Conservation (phyloP, 73 alveolate species). For the Urostyla sp. region DNA sequence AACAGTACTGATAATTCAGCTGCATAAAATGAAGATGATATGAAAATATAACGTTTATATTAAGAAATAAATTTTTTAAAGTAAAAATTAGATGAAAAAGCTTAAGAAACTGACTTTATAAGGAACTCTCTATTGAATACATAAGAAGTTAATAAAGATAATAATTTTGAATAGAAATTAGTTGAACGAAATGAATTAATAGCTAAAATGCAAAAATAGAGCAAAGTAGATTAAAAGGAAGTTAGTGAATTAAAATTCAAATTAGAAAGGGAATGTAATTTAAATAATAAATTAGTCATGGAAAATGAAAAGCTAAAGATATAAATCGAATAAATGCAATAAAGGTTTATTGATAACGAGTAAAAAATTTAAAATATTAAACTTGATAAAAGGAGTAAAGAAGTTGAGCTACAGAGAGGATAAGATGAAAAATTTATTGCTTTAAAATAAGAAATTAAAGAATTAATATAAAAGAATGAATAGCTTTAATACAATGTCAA, state of each 20-base stretch:
- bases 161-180: neutral
- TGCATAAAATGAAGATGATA: neutral
- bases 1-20: neutral
- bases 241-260: slow-evolving; percentile 35
- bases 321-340: neutral
- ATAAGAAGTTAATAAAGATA: neutral
- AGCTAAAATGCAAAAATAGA: slow-evolving; percentile 28
- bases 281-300: neutral
- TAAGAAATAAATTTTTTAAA: neutral
- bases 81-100: slow-evolving; percentile 11
- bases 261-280: slow-evolving; percentile 17
- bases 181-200: slow-evolving; percentile 1
- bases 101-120: slow-evolving; percentile 6
- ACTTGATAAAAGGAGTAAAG: too few species aligned
- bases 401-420: too few species aligned
- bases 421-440: too few species aligned
- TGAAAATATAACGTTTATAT: neutral
- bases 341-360: slow-evolving; percentile 20
- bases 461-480: neutral
- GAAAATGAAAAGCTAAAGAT: neutral
- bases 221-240: slow-evolving; percentile 18
- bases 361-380: neutral
- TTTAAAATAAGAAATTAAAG: neutral
- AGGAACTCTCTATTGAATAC: neutral
- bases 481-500: neutral